Percentiles rank a stretch among this genome's conserved stretches.
Conservation (phyloP, 108 stramenopile genomes). For the Conticribra guillardii region DNA sequence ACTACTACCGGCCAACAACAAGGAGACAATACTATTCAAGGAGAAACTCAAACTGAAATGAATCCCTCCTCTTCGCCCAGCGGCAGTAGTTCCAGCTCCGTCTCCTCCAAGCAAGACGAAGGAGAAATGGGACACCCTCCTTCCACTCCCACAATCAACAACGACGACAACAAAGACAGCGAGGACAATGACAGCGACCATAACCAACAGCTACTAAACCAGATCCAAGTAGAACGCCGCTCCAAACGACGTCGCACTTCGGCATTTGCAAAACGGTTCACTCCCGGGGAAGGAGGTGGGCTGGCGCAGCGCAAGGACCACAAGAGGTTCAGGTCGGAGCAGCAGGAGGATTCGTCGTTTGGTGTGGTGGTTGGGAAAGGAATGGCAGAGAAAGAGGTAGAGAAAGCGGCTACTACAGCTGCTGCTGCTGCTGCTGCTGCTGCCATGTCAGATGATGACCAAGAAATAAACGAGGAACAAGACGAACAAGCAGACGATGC, state of each 20-base stretch:
- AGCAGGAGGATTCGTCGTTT: background rate
- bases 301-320: conserved; percentile 18
- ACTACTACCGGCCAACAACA: no score
- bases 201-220: background rate
- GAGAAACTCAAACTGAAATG: no score
- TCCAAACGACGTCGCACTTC: conserved; percentile 13
- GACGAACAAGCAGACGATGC: background rate
- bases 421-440: background rate
- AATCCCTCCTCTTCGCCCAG: no score
- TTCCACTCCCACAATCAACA: no score
- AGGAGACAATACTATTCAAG: no score
- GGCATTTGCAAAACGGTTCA: conserved; percentile 14
- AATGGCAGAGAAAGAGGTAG: conserved; percentile 1
- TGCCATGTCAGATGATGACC: background rate
- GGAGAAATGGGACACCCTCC: background rate
- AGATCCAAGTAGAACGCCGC: conserved; percentile 7
- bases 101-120: background rate
- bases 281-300: conserved; percentile 42
- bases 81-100: no score
- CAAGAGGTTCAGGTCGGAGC: background rate
- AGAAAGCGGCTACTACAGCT: background rate
- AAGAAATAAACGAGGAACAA: background rate
- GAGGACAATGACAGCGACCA: background rate
- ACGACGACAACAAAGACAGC: background rate
- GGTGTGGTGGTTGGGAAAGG: background rate